These are phyloP conservation scores for Cladosporium phlei DNA, from an alignment of 2,329 filamentous ascomycete species.

Conservation along the genomic window DNA sequence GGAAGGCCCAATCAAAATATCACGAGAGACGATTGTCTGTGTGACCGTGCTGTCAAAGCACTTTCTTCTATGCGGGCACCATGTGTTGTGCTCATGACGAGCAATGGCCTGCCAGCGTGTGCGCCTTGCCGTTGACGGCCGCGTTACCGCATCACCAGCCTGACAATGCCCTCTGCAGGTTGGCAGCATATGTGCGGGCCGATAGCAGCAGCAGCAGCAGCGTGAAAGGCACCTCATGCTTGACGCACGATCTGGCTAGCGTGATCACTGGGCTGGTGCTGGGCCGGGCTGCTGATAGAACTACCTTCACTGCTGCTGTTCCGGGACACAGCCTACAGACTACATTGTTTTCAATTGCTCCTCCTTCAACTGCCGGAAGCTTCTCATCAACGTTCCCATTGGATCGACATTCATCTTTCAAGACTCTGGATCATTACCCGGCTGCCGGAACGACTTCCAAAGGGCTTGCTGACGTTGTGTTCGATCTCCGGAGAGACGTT, in stretches of 20 bases:
- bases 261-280: conserved; percentile 4
- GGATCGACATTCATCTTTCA: neutral
- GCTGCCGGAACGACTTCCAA: conserved; percentile 2
- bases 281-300: too few relatives aligned
- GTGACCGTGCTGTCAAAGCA: conserved; percentile 13
- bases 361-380: neutral
- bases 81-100: conserved; percentile 14
- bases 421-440: conserved; percentile 8
- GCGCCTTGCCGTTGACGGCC: conserved; percentile 8
- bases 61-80: conserved; percentile 4
- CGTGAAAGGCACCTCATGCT: conserved; percentile 8
- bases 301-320: conserved; percentile 6
- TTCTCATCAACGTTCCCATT: neutral
- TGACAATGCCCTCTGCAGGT: conserved; percentile 15
- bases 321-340: too few relatives aligned
- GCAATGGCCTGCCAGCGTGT: conserved; percentile 9
- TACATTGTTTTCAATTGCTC: conserved; percentile 12
- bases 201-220: neutral
- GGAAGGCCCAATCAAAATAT: conserved; percentile 1
- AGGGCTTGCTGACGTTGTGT: conserved; percentile 9
- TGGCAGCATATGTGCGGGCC: conserved; percentile 11
- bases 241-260: conserved; percentile 3
- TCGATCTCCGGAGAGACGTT: conserved; percentile 11
- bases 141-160: conserved; percentile 10
- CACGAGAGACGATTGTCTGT: conserved; percentile 2